Base-by-base conservation (phyloP, 2,329 filamentous ascomycete genomes). In the Chalaropsis ovoidea region DNA sequence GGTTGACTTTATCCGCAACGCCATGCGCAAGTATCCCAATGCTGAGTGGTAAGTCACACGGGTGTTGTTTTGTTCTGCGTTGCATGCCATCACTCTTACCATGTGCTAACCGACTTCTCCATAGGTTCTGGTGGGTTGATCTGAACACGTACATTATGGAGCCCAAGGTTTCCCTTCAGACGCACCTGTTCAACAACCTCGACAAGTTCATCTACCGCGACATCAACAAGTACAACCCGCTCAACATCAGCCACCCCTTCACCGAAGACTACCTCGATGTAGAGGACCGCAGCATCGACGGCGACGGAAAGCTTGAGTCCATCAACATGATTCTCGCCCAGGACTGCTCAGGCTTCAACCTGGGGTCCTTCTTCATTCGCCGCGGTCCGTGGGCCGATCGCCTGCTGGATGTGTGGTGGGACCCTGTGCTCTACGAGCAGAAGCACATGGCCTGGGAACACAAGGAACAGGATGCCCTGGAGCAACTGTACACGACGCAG, bases 101-200 rank as follows among this genome's bases (percentile, higher is more conserved):
- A 63, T 17, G 35, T 17, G 42, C 61, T 58, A 62, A 66, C 60
- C 24, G 19, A 10, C 19, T 52, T 27, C 64, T 31, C 19, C 42
- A n/a, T 73, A 96, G 92, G 92, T 94, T 99, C 72, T 99, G 94
- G 94, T 99, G 94, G 93, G 81, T 99, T 67, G 94, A 99, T 75
- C 83, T 97, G 47, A 95, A 96, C 77, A 99, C 94, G 2, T 95
- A 93, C 76, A 87, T 99, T 75, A 99, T 99, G 94, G 94, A 99
- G 74, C 90, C 91, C 2, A 86, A 85, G 22, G 90, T 91, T 75
- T 96, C 93, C 10, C 81, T 99, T 22, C 92, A 97, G 74, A 81
- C 82, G 54, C 93, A 99, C 75, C 84, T 99, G 71, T 96, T 99
- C 80, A 85, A 92, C 75, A 76, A 89, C 68, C 82, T 99, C 61